These are phyloP conservation scores for Heliamphora pulchella DNA, from an alignment of 179 eudicot genomes.

Conservation along the genomic window DNA sequence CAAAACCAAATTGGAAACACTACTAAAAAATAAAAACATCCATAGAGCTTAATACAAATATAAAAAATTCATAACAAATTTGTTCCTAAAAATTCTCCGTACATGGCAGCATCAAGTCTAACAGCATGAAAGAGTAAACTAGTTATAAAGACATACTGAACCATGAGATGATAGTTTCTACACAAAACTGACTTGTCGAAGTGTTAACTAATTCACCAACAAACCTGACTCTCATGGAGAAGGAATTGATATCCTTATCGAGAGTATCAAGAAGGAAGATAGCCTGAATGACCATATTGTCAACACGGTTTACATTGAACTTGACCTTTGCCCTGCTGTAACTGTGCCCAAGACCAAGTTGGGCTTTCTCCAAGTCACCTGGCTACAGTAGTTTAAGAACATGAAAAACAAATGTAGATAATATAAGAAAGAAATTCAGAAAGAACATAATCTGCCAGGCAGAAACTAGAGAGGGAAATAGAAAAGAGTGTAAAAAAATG, in stretches of 20 bases:
- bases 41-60: not conserved
- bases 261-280: conserved; percentile 92
- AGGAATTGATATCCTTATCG: conserved; percentile 85
- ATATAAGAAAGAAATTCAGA: not conserved
- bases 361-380: conserved; percentile 94
- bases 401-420: not conserved
- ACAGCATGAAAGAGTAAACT: not conserved
- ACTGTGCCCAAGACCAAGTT: conserved; percentile 88
- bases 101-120: not conserved
- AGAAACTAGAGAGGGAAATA: not conserved
- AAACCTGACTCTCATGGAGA: conserved; percentile 97
- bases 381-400: conserved; percentile 38
- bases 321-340: conserved; percentile 98
- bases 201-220: conserved; percentile 4
- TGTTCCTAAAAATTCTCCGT: not conserved
- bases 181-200: not conserved
- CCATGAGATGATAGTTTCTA: not conserved
- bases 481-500: not conserved
- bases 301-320: conserved; percentile 97
- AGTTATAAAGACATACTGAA: not conserved
- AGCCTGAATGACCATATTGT: conserved; percentile 99
- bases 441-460: not conserved
- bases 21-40: not conserved
- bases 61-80: not conserved
- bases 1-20: not conserved